Base-by-base conservation (phyloP, 1,284 basidiomycete species). In the Austropuccinia psidii region DNA sequence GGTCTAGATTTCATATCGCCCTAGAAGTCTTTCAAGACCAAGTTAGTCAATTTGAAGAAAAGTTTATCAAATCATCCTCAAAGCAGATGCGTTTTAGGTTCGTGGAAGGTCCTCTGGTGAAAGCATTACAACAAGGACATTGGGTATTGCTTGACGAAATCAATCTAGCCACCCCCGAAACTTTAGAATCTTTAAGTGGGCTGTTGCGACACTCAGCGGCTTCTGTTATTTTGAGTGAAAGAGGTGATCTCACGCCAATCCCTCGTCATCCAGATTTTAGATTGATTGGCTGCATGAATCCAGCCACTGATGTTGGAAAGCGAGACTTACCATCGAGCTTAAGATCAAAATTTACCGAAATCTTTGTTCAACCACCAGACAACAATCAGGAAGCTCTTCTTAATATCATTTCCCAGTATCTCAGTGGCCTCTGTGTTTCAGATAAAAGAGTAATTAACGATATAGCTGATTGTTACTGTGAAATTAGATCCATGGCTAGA, bases 251-350 rank as follows among this genome's bases (percentile, higher is more conserved):
- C 72, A 91, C 94, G 78, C 90, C 91, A 0, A 85, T 98, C 31
- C 88, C 88, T 39, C 89, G 96, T 0, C 96, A 98, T 80, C 88
- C 92, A 21, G 89, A 96, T 78, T 99, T 99, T 83, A 89, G 95
- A 31, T 84, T 98, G 8, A 98, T 98, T 79, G 94, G 93, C 1
- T 99, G 96, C 80, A 99, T 99, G 96, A 99, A 99, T 79, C 96
- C 96, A 1, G 96, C 96, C 0, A 98, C 95, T 1, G 96, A 99
- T 77, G 91, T 98, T 24, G 96, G 96, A 68, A 99, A 98, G 84
- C 95, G 93, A 79, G 95, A 98, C 78, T 87, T 99, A 0, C 91
- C 93, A 11, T 88, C 90, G 0, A 90, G 90, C 77, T 89, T 98
- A 57, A 88, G 95, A 41, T 87, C 89, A 7, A 87, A 91, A 37